phyloP scores from a whole-genome alignment of 192 early-diverging fungal genomes.

The Coemansia sp. region DNA sequence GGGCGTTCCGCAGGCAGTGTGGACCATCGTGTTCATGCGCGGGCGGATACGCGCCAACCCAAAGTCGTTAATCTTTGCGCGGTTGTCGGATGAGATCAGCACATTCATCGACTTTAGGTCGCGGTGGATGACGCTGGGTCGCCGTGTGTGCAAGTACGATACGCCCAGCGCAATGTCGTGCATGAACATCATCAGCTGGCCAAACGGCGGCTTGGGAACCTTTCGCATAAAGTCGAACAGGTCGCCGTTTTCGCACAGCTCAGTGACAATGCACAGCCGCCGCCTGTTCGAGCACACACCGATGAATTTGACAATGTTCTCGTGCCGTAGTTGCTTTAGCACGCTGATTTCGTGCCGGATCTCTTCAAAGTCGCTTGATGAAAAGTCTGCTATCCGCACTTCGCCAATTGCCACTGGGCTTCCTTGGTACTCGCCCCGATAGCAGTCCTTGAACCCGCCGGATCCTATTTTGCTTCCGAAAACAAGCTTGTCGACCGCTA shows the following conservation, averaged over 20 bases:
- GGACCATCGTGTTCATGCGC: conserved; percentile 65
- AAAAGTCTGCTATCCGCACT: conserved; percentile 66
- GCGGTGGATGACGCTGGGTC: conserved; percentile 72
- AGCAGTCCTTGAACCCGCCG: conserved; percentile 80
- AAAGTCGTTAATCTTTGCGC: conserved; percentile 80
- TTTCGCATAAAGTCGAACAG: conserved; percentile 72
- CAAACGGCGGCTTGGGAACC: conserved; percentile 61
- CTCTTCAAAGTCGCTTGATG: conserved; percentile 65
- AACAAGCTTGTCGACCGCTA: conserved; percentile 59
- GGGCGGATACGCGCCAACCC: conserved; percentile 75
- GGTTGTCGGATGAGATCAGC: conserved; percentile 58
- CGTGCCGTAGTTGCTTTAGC: conserved; percentile 72
- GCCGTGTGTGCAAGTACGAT: conserved; percentile 68
- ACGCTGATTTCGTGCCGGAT: conserved; percentile 77
- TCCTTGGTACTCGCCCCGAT: conserved; percentile 62
- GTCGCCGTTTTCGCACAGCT: conserved; percentile 73
- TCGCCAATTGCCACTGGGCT: conserved; percentile 72
- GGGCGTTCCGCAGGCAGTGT: conserved; percentile 76
- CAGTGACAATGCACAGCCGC: conserved; percentile 71
- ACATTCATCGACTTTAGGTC: conserved; percentile 81
- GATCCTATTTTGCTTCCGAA: conserved; percentile 68
- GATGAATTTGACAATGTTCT: conserved; percentile 72
- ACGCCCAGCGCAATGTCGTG: conserved; percentile 74
- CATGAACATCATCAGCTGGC: conserved; percentile 72
- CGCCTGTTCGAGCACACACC: conserved; percentile 68